Conservation (phyloP, 768 basidiomycete genomes). For the Cytidiella melzeri region DNA sequence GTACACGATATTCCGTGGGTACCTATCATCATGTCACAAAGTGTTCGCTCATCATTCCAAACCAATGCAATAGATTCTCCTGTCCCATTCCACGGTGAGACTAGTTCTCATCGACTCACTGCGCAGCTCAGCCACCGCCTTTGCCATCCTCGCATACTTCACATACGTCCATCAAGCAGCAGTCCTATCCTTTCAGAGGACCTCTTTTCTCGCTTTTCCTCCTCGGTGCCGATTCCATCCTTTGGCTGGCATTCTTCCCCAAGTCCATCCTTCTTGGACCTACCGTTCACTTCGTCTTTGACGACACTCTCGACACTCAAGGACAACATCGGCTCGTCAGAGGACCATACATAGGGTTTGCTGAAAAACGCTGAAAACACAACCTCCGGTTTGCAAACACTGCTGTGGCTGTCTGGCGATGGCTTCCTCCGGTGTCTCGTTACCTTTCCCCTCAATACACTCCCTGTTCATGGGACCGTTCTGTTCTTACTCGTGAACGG, state of each 20-base stretch:
- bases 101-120: conserved; percentile 36
- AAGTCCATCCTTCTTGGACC: conserved; percentile 40
- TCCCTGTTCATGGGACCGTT: conserved; percentile 60
- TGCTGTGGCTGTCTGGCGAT: conserved; percentile 37
- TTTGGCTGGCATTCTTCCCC: conserved; percentile 37
- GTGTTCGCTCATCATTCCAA: too few species aligned
- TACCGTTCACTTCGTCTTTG: conserved; percentile 40
- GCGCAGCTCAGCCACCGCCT: conserved; percentile 32
- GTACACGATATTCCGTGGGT: conserved; percentile 21
- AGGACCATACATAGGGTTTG: conserved; percentile 23
- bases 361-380: conserved; percentile 31
- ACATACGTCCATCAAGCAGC: conserved; percentile 65
- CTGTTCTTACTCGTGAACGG: conserved; percentile 55
- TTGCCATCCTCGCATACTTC: conserved; percentile 44
- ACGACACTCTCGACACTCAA: conserved; percentile 35
- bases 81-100: conserved; percentile 19
- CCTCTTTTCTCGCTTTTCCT: conserved; percentile 37
- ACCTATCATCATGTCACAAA: too few species aligned
- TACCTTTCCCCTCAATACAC: conserved; percentile 60
- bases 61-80: conserved; percentile 18
- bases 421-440: conserved; percentile 52
- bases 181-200: conserved; percentile 54
- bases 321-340: conserved; percentile 36
- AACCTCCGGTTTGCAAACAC: conserved; percentile 41
- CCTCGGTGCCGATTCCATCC: conserved; percentile 37